A percentile compares a stretch with the other conserved stretches of the same genome.
These are phyloP conservation scores for Hypoxylon sp. DNA, from an alignment of 2,329 filamentous ascomycete genomes.

Conservation along the genomic window DNA sequence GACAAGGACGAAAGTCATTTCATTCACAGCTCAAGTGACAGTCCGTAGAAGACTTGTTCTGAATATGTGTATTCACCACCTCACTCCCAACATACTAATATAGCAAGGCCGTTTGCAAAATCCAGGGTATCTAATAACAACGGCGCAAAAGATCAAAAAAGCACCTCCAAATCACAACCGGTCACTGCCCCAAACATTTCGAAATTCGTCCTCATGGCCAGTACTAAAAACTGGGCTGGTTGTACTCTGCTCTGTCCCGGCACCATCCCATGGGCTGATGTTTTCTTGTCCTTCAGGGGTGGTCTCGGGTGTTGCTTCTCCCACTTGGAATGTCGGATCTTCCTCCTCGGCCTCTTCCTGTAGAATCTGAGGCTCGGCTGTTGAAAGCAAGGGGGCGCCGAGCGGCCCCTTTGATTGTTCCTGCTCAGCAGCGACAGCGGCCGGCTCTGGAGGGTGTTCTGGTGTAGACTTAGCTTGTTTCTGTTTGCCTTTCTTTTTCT, in stretches of 20 bases:
- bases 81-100: constrained; percentile 21
- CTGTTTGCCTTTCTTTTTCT: constrained; percentile 52
- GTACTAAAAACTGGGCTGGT: constrained; percentile 45
- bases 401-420: constrained; percentile 51
- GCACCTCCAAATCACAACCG: constrained; percentile 42
- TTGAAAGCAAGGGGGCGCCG: constrained; percentile 51
- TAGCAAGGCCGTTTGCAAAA: constrained; percentile 30
- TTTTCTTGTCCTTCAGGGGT: constrained; percentile 35
- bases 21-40: background rate
- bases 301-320: constrained; percentile 45
- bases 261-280: constrained; percentile 25
- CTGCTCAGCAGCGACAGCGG: constrained; percentile 48
- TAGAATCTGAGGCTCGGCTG: constrained; percentile 52
- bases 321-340: constrained; percentile 45
- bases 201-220: constrained; percentile 49
- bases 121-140: constrained; percentile 44
- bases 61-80: constrained; percentile 2
- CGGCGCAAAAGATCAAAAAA: constrained; percentile 35
- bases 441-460: constrained; percentile 46
- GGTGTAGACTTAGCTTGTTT: constrained; percentile 45
- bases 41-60: background rate
- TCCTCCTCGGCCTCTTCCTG: constrained; percentile 54
- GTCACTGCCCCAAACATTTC: constrained; percentile 50
- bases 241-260: constrained; percentile 11
- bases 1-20: background rate